A percentile compares a stretch with the other conserved stretches of the same genome.
Conservation (phyloP, 345 rosid species). For the Hibiscus syriacus region DNA sequence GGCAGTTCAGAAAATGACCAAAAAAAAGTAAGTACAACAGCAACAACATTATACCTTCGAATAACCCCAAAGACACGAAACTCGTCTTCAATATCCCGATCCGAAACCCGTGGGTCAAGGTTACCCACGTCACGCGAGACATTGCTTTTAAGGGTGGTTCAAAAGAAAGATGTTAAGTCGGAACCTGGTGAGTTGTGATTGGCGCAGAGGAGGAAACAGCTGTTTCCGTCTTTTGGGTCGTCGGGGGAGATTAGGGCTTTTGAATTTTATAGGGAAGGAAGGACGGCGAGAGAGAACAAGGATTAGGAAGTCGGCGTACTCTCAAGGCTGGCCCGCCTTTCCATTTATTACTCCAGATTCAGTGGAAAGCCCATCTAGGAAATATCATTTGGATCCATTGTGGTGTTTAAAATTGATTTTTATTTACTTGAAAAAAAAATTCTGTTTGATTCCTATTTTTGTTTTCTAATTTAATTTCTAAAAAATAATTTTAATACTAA, state of each 20-base stretch:
- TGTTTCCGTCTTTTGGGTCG: neutral
- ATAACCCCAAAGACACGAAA: constrained; percentile 58
- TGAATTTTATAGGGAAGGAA: neutral
- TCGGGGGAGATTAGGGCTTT: neutral
- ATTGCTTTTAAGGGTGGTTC: constrained; percentile 13
- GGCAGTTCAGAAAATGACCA: neutral
- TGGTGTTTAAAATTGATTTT: too few relatives aligned
- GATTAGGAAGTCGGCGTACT: too few relatives aligned
- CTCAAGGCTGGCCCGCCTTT: too few relatives aligned
- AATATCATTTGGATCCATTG: too few relatives aligned
- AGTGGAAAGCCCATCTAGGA: too few relatives aligned
- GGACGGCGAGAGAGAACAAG: too few relatives aligned
- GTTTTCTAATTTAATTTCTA: too few relatives aligned
- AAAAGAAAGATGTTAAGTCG: neutral
- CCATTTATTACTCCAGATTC: too few relatives aligned
- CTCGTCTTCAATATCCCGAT: constrained; percentile 73
- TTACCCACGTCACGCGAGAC: constrained; percentile 75
- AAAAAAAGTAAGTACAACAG: too few relatives aligned
- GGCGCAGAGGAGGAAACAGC: neutral
- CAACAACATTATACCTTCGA: constrained; percentile 52
- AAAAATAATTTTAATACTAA: too few relatives aligned
- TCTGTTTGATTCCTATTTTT: too few relatives aligned
- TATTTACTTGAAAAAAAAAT: too few relatives aligned
- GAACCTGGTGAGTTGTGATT: constrained; percentile 3
- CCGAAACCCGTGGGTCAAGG: constrained; percentile 64